Evolutionary conservation across 768 basidiomycete genomes (phyloP).

Genomic region (Tylopilus sp.): DNA sequence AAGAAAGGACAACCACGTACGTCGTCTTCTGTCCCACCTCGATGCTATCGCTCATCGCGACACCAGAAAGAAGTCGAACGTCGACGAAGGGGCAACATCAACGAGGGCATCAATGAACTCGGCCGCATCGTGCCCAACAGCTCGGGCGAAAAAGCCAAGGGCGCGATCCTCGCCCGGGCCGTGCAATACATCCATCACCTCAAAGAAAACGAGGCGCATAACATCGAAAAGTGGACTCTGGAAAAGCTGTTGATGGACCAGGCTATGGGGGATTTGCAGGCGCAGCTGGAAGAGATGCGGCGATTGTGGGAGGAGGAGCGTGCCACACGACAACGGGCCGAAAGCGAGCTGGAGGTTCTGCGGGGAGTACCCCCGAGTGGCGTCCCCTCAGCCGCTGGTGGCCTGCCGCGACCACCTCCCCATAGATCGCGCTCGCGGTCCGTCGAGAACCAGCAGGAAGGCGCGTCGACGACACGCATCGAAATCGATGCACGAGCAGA

Average conservation of each 20-base stretch:
- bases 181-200: conserved; percentile 91
- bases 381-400: not conserved
- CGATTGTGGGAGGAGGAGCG: conserved; percentile 81
- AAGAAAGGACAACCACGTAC: conserved; percentile 78
- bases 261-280: conserved; percentile 83
- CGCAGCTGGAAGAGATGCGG: conserved; percentile 78
- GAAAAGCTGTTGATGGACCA: conserved; percentile 92
- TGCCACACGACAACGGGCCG: conserved; percentile 51
- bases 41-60: not conserved
- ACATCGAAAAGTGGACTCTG: conserved; percentile 91
- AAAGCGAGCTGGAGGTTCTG: conserved; percentile 61
- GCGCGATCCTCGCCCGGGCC: conserved; percentile 81
- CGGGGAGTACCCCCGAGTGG: conserved; percentile 33
- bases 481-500: conserved; percentile 21
- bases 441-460: conserved; percentile 26
- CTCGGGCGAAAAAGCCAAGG: conserved; percentile 85
- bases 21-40: conserved; percentile 21
- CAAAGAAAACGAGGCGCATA: conserved; percentile 85
- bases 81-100: conserved; percentile 90
- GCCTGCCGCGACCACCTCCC: conserved; percentile 17
- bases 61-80: conserved; percentile 96
- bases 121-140: conserved; percentile 85
- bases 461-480: conserved; percentile 3
- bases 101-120: conserved; percentile 92
- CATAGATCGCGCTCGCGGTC: conserved; percentile 28